These are phyloP conservation scores for Thamnidium elegans DNA, from an alignment of 192 early-diverging fungal genomes.

Conservation along the genomic window DNA sequence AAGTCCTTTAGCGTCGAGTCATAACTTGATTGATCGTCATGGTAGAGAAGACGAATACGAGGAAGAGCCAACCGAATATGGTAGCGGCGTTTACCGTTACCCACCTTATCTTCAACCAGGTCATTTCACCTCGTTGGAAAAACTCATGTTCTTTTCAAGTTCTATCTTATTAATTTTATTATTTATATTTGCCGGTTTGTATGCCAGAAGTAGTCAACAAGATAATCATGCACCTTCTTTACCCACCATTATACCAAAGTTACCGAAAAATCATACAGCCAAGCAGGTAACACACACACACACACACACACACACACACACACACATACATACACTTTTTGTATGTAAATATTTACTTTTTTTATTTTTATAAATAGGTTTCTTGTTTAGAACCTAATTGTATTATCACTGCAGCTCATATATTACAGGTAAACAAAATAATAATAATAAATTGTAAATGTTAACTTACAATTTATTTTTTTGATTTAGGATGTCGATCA, in stretches of 20 bases:
- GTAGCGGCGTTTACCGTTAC: constrained; percentile 27
- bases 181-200: constrained; percentile 33
- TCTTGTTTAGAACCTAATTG: constrained; percentile 55
- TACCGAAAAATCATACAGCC: constrained; percentile 13
- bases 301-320: too few species aligned
- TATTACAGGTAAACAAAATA: constrained; percentile 37
- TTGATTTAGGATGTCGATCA: constrained; percentile 54
- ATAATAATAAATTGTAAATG: not conserved
- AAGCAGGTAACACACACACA: constrained; percentile 7
- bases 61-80: constrained; percentile 16
- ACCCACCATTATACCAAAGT: constrained; percentile 10
- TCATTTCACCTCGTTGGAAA: constrained; percentile 34
- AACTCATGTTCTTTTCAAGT: constrained; percentile 33
- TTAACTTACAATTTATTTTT: too few species aligned
- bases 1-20: too few species aligned
- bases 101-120: constrained; percentile 30
- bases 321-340: not conserved
- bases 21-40: not conserved
- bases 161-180: constrained; percentile 24
- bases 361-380: not conserved
- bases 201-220: constrained; percentile 25
- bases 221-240: constrained; percentile 4
- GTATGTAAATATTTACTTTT: not conserved
- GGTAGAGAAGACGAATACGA: constrained; percentile 6
- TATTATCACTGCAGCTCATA: constrained; percentile 55